These are phyloP conservation scores for Apiotrichum siamense DNA, from an alignment of 1,284 basidiomycete species.

Conservation along the genomic window DNA sequence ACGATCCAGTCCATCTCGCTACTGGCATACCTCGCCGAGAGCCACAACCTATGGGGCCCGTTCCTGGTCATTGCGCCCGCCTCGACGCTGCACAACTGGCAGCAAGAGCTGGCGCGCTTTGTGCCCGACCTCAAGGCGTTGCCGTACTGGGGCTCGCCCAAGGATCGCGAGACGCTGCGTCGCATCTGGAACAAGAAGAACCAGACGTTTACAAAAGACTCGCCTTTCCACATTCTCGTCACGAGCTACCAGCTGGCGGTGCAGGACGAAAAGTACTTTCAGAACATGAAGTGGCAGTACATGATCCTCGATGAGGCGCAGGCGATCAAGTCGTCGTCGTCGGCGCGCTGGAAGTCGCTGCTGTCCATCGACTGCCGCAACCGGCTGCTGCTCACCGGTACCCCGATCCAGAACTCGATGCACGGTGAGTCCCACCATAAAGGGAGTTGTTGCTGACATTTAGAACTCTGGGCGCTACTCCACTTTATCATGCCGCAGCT, in stretches of 20 bases:
- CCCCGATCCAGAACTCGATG: conserved; percentile 99
- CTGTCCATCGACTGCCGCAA: conserved; percentile 96
- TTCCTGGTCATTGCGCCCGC: conserved; percentile 99
- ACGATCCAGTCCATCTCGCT: conserved; percentile 98
- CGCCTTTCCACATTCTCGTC: conserved; percentile 94
- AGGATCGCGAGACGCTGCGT: conserved; percentile 87
- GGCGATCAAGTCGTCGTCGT: conserved; percentile 98
- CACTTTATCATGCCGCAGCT: conserved; percentile 99
- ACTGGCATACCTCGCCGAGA: conserved; percentile 92
- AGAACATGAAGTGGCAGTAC: conserved; percentile 98
- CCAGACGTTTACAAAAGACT: conserved; percentile 89
- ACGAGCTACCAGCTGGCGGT: conserved; percentile 96
- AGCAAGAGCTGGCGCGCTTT: conserved; percentile 94
- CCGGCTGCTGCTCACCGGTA: conserved; percentile 89
- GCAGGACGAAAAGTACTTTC: conserved; percentile 97
- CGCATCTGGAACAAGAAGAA: conserved; percentile 99
- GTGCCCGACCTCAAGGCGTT: conserved; percentile 89
- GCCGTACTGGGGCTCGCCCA: conserved; percentile 98
- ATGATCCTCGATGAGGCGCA: conserved; percentile 99
- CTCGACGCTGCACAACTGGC: conserved; percentile 98
- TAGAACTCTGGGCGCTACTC: conserved; percentile 97
- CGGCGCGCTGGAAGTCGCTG: conserved; percentile 95
- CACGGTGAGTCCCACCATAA: conserved; percentile 60
- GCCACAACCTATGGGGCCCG: conserved; percentile 98
- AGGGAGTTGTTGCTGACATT: background rate